Evolutionary conservation across 805 yeast species (phyloP).

Genomic region (Torulaspora gathmanii): DNA sequence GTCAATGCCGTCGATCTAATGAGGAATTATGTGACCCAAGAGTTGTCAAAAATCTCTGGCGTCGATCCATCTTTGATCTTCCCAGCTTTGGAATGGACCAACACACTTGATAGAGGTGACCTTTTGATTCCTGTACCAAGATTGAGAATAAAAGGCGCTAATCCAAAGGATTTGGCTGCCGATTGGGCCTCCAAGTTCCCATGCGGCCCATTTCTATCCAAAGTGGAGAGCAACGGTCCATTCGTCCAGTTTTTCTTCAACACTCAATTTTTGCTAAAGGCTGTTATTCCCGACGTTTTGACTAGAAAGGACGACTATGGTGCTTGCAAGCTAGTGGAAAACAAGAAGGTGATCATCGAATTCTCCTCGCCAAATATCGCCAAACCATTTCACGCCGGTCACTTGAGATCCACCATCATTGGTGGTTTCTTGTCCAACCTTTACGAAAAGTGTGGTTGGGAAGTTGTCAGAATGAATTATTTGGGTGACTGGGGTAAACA

Average conservation of each 20-base stretch:
- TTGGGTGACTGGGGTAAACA: conserved; percentile 99
- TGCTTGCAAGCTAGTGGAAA: conserved; percentile 62
- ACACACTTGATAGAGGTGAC: conserved; percentile 86
- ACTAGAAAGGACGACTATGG: conserved; percentile 62
- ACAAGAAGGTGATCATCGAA: conserved; percentile 73
- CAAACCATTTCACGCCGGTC: conserved; percentile 99
- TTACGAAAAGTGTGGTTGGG: conserved; percentile 87
- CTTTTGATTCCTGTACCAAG: conserved; percentile 89
- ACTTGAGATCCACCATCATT: conserved; percentile 92
- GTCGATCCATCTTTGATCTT: conserved; percentile 66
- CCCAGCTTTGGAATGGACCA: conserved; percentile 85
- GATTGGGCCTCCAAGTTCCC: conserved; percentile 81
- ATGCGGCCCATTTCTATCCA: conserved; percentile 59
- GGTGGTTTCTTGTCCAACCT: conserved; percentile 92
- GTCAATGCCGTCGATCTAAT: conserved; percentile 79
- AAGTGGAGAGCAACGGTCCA: conserved; percentile 80
- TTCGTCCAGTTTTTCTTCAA: conserved; percentile 86
- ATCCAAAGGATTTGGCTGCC: conserved; percentile 66
- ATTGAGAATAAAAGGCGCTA: conserved; percentile 74
- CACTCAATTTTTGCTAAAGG: conserved; percentile 57
- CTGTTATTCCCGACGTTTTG: conserved; percentile 67
- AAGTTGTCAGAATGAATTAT: conserved; percentile 88
- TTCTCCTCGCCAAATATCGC: conserved; percentile 98
- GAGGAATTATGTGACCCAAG: conserved; percentile 83
- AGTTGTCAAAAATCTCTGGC: conserved; percentile 66